Evolutionary conservation across 2,329 filamentous ascomycete genomes (phyloP).

Genomic region (Thelonectria blattea): DNA sequence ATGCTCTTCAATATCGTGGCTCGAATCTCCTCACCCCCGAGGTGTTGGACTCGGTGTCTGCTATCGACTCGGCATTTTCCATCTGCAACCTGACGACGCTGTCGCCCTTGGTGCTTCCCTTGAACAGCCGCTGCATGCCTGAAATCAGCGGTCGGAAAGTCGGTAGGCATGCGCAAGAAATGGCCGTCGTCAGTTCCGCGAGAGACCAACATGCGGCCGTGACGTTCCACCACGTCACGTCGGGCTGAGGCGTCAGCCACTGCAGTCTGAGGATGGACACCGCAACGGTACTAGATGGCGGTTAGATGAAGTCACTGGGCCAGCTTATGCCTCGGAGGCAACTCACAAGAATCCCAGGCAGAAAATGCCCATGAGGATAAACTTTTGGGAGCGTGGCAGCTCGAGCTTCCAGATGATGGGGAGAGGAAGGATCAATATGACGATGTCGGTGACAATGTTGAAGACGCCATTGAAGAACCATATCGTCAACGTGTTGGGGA

Average conservation of each 20-base stretch:
- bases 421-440: constrained; percentile 20
- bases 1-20: too few species aligned
- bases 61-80: not conserved
- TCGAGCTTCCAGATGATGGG: constrained; percentile 24
- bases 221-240: constrained; percentile 23
- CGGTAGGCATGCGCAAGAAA: constrained; percentile 28
- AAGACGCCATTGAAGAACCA: constrained; percentile 13
- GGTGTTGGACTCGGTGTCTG: not conserved
- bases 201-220: constrained; percentile 22
- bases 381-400: constrained; percentile 22
- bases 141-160: constrained; percentile 22
- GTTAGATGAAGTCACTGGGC: fast-evolving
- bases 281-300: constrained; percentile 3
- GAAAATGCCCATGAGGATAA: constrained; percentile 18
- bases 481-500: not conserved
- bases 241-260: constrained; percentile 7
- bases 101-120: fast-evolving
- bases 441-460: constrained; percentile 26
- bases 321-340: fast-evolving
- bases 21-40: too few species aligned
- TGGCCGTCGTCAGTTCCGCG: constrained; percentile 22
- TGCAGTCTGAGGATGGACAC: constrained; percentile 22
- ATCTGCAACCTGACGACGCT: not conserved
- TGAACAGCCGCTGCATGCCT: not conserved
- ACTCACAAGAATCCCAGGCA: constrained; percentile 27